Conservation (phyloP, 805 yeast genomes). For the Pichia paraexigua region DNA sequence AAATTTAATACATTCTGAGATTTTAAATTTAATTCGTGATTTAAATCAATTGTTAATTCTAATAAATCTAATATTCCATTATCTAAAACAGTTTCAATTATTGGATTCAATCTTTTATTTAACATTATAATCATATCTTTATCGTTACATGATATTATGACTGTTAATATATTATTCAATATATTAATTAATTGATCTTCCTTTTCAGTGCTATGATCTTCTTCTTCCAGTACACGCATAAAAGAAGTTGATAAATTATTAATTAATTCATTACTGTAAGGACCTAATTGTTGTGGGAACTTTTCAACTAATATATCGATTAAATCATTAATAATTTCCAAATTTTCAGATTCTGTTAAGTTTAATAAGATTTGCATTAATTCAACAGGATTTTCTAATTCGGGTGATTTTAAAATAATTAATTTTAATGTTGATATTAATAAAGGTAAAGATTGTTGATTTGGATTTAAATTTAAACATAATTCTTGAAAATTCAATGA, state of each 20-base stretch:
- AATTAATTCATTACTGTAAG: conserved; percentile 73
- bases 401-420: conserved; percentile 2
- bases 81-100: conserved; percentile 56
- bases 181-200: conserved; percentile 77
- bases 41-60: conserved; percentile 67
- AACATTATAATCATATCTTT: conserved; percentile 48
- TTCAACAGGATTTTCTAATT: conserved; percentile 7
- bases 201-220: conserved; percentile 42
- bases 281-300: conserved; percentile 79
- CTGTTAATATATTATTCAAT: conserved; percentile 73
- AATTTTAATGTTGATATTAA: conserved; percentile 9
- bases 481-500: not conserved
- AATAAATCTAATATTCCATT: conserved; percentile 66
- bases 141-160: conserved; percentile 73
- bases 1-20: conserved; percentile 35
- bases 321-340: conserved; percentile 76
- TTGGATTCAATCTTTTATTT: conserved; percentile 53
- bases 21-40: conserved; percentile 59
- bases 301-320: conserved; percentile 91
- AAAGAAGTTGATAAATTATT: conserved; percentile 65
- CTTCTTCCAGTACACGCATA: conserved; percentile 43
- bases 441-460: conserved; percentile 37
- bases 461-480: not conserved
- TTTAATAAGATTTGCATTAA: conserved; percentile 70
- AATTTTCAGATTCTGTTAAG: conserved; percentile 67